A percentile compares a stretch with the other conserved stretches of the same genome.
phyloP scores from a whole-genome alignment of 257 asterid species.

The Solanum rostratum region DNA sequence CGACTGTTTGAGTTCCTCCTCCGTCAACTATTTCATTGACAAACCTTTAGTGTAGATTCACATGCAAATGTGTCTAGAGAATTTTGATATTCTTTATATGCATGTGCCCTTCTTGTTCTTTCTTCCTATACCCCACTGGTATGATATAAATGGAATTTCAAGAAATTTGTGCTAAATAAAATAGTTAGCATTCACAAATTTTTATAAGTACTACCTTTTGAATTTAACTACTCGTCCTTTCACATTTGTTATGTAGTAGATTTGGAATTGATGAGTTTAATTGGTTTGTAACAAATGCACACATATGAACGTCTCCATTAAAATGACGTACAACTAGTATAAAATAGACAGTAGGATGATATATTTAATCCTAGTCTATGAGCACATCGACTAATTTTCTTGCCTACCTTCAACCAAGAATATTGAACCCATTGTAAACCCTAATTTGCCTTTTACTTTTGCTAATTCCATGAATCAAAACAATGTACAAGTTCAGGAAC shows the following conservation, averaged over 20 bases:
- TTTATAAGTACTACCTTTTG: background rate
- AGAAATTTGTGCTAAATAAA: background rate
- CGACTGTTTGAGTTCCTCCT: background rate
- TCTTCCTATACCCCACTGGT: background rate
- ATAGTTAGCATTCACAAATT: background rate
- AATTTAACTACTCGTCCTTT: background rate
- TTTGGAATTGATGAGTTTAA: background rate
- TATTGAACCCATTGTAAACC: background rate
- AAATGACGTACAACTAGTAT: background rate
- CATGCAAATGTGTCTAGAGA: background rate
- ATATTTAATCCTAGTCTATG: background rate
- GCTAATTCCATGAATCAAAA: background rate
- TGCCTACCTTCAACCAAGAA: background rate
- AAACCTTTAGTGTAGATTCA: background rate
- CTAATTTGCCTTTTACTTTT: background rate
- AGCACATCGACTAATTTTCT: background rate
- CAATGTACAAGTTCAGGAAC: background rate
- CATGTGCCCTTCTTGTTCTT: background rate
- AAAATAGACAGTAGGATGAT: too few species aligned
- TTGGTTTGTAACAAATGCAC: background rate
- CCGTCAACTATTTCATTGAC: background rate
- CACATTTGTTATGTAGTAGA: background rate
- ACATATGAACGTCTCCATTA: background rate
- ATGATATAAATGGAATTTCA: background rate
- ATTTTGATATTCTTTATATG: background rate